A percentile compares a stretch with the other conserved stretches of the same genome.
Conservation (phyloP, 2,329 filamentous ascomycete genomes). For the Xylaria multiplex region DNA sequence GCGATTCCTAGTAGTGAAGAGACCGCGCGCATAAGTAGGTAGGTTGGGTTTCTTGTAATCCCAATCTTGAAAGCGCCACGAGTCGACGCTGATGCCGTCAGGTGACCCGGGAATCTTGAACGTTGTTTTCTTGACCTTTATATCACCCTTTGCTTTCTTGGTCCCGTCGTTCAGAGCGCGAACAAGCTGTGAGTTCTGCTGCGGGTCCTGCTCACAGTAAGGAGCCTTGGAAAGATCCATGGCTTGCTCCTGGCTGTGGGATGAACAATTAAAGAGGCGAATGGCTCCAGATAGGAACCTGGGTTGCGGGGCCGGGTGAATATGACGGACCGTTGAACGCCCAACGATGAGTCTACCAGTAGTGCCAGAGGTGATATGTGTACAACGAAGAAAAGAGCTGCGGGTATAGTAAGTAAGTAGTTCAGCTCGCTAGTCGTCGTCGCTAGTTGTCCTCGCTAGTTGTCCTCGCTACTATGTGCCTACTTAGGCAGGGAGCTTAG, state of each 20-base stretch:
- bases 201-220: conserved; percentile 73
- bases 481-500: background rate
- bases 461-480: background rate
- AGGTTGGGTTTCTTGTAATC: conserved; percentile 91
- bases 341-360: conserved; percentile 1
- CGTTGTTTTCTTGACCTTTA: conserved; percentile 82
- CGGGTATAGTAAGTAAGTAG: conserved; percentile 2
- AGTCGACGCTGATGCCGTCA: conserved; percentile 77
- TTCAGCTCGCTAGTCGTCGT: conserved; percentile 20
- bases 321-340: background rate
- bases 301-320: background rate
- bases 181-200: conserved; percentile 74
- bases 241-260: conserved; percentile 24
- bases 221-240: conserved; percentile 61
- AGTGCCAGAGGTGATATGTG: background rate
- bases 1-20: conserved; percentile 83
- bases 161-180: conserved; percentile 69
- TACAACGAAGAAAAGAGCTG: conserved; percentile 4
- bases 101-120: conserved; percentile 74
- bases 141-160: conserved; percentile 66
- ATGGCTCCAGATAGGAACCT: background rate
- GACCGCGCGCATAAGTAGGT: conserved; percentile 90
- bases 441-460: background rate
- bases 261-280: conserved; percentile 4
- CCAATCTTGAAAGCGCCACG: conserved; percentile 94